Base-by-base conservation (phyloP, 768 basidiomycete species). In the Leucocoprinus birnbaumii region DNA sequence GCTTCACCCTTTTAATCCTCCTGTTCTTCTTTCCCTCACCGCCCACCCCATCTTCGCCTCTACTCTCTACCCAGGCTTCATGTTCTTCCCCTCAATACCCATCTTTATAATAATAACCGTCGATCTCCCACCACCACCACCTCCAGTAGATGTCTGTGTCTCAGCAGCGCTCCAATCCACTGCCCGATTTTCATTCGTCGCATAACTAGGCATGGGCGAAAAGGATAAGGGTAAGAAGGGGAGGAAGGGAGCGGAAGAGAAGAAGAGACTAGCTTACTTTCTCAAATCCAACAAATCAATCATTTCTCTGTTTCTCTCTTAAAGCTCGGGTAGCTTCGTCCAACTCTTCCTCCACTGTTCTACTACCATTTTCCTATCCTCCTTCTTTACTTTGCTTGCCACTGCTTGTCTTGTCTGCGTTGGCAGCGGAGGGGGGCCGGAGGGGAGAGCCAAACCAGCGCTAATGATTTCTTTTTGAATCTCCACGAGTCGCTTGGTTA, bases 281-380 rank as follows among this genome's bases (percentile, higher is more conserved):
- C 78, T 83, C 57, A 98, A 71, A 72, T 98, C 94, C 26, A 99
- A 78, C 19, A 89, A 82, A 60, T 92, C 85, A 47, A 98, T 85
- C 78, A 98, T 84, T 68, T 89, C 88, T 78, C 71, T 98, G 94
- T 68, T 87, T 82, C 71, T 88, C 86, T 60, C 83, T 70, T 54
- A 86, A 75, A 47, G 81, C 87, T 59, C 81, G 80, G 42, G 81
- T 77, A 55, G 78, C 88, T 66, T 86, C 83, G 19, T 89, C 76
- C 13, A 93, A 71, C 63, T 94, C 91, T 7, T 85, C 80, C 44
- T 84, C 82, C 8, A 92, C 66, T 13, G 67, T 69, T 6, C 66
- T 67, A 48, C 73, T 62, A 22, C 83, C 70, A 2, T 79, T 76
- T 63, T 76, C 68, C 80, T 77, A 79, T 13, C 50, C 56, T 34